A percentile compares a stretch with the other conserved stretches of the same genome.
Evolutionary conservation across 768 basidiomycete species (phyloP).

Genomic region (Podaxis sp.): DNA sequence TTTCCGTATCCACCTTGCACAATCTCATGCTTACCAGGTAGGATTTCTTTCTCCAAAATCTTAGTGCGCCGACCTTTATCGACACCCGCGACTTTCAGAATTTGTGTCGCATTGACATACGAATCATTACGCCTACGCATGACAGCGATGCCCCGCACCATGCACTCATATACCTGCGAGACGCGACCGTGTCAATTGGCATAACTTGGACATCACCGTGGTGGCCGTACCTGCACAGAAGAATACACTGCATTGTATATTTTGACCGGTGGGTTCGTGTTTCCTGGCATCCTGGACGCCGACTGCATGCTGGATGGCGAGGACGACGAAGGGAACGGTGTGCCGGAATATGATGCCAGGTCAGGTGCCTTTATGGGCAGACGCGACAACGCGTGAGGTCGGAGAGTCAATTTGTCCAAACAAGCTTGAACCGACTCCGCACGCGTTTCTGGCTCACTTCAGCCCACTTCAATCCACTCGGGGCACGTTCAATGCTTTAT

Average conservation of each 20-base stretch:
- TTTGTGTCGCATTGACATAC: constrained; percentile 98
- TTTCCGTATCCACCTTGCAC: constrained; percentile 99
- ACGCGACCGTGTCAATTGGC: constrained; percentile 37
- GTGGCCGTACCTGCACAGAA: constrained; percentile 68
- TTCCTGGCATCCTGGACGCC: constrained; percentile 40
- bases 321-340: constrained; percentile 28
- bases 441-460: constrained; percentile 28
- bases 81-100: constrained; percentile 97
- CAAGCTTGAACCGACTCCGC: constrained; percentile 37
- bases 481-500: background rate
- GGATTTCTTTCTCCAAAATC: constrained; percentile 95
- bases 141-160: constrained; percentile 97
- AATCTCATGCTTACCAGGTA: constrained; percentile 94
- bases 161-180: constrained; percentile 90
- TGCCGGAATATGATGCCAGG: constrained; percentile 27
- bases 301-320: constrained; percentile 43
- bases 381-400: constrained; percentile 43
- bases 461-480: background rate
- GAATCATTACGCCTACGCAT: constrained; percentile 96
- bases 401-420: constrained; percentile 9
- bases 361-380: constrained; percentile 30
- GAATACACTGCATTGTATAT: constrained; percentile 95
- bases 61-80: constrained; percentile 96
- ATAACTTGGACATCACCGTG: constrained; percentile 15
- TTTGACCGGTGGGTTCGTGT: constrained; percentile 62